Evolutionary conservation across 306 rosid species (phyloP), one percentile per base, ranked within the genome.

Genomic region (Purshia tridentata): DNA sequence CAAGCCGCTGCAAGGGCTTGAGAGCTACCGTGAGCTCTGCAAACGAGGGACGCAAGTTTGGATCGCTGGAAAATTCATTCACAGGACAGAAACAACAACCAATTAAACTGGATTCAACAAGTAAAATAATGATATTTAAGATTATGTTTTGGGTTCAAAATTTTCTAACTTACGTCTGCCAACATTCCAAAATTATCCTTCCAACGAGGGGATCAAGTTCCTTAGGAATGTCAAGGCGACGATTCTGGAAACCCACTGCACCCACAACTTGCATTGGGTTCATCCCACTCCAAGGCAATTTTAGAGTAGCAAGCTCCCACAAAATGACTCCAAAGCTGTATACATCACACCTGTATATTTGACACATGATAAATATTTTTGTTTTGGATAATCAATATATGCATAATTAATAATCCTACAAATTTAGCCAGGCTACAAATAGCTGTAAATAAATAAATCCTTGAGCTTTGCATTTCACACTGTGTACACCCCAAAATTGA

Each of bases 221-320:
- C 83, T 85, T 91, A 20, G 99, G 97, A 67, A 95, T 95, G 46
- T 95, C 99, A 19, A 95, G 97, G 59, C 97, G 88, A 47, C 96
- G 99, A 76, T 88, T 87, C 87, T 91, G 99, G 83, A 95, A 95
- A 70, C 99, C 99, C 39, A 95, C 99, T 6, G 98, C 99, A 40
- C 99, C 99, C 51, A 95, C 99, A 67, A 95, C 99, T 84, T 95
- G 99, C 99, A 95, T 95, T 9, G 99, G 99, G 81, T 95, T 91
- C 99, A 95, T 95, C 76, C 97, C 99, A 65, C 75, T 88, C 99
- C 99, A 95, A 12, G 99, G 99, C 88, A 87, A 78, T 77, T 86
- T 90, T 46, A 88, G 75, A 41, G 99, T 95, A 72, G 99, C 98
- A 81, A 95, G 96, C 90, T 95, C 99, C 97, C 98, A 95, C 67